phyloP scores from a whole-genome alignment of 306 rosid species.

The Acacia melanoxylon region DNA sequence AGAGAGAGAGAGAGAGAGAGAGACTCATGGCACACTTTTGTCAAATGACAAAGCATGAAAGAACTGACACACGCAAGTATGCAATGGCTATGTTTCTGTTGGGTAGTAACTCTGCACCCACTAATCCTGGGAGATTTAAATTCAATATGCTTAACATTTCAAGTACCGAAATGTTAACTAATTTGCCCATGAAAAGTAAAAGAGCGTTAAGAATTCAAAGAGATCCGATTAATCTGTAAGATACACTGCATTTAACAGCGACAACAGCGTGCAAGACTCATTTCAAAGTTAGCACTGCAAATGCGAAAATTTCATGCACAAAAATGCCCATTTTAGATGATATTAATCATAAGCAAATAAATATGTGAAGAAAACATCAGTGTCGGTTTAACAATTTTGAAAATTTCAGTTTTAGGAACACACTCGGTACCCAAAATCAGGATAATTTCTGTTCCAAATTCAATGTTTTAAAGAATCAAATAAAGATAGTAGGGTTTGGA shows the following conservation, averaged over 20 bases:
- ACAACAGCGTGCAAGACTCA: background rate
- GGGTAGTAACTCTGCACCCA: background rate
- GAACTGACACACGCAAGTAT: background rate
- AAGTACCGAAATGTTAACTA: background rate
- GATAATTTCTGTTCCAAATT: background rate
- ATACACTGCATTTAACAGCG: background rate
- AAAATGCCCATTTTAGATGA: background rate
- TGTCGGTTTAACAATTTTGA: background rate
- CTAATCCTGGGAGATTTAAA: background rate
- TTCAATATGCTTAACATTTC: background rate
- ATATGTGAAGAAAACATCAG: background rate
- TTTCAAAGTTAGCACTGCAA: background rate
- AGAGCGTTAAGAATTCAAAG: background rate
- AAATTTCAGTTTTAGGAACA: background rate
- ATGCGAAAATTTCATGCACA: background rate
- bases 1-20: background rate
- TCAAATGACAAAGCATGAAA: background rate
- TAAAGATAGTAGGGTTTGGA: constrained; percentile 15
- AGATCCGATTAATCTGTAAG: background rate
- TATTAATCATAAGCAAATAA: background rate
- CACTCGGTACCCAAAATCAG: background rate
- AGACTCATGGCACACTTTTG: background rate
- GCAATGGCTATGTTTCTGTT: background rate
- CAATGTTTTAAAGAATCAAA: background rate
- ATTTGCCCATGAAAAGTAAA: background rate